Percentiles rank a stretch among this genome's conserved stretches.
These are phyloP conservation scores for Pelargonium australe DNA, from an alignment of 441 rosid species.

Conservation along the genomic window DNA sequence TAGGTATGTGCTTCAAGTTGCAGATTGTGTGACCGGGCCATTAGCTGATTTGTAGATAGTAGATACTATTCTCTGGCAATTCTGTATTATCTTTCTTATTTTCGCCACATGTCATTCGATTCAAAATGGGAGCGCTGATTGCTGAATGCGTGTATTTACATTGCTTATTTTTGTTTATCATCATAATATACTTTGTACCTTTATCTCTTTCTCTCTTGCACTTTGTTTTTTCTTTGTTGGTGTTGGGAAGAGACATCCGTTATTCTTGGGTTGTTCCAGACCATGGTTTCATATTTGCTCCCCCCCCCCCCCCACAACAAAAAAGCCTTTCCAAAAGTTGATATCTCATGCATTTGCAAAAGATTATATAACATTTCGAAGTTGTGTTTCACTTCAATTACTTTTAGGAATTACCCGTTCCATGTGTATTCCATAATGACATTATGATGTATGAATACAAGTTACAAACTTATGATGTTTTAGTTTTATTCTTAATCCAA, in stretches of 20 bases:
- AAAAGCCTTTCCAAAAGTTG: no score
- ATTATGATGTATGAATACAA: neutral
- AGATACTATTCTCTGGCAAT: neutral
- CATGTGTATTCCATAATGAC: slow-evolving; percentile 2
- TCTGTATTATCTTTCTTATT: neutral
- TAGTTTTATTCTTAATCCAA: neutral
- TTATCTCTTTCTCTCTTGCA: neutral
- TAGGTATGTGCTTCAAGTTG: neutral
- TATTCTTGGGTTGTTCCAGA: neutral
- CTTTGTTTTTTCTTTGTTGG: neutral
- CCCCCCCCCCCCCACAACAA: no score
- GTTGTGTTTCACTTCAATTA: neutral
- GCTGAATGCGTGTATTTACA: no score
- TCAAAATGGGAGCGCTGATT: no score
- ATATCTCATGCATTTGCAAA: neutral
- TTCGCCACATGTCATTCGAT: neutral
- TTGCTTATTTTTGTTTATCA: no score
- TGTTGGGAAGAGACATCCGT: neutral
- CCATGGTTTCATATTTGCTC: no score
- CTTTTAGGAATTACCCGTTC: neutral
- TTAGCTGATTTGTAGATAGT: neutral
- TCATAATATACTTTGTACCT: neutral
- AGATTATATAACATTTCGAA: neutral
- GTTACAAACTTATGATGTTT: slow-evolving; percentile 1
- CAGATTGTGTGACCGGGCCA: neutral